Conservation (phyloP, 768 basidiomycete species). For the Galerina sulciceps region DNA sequence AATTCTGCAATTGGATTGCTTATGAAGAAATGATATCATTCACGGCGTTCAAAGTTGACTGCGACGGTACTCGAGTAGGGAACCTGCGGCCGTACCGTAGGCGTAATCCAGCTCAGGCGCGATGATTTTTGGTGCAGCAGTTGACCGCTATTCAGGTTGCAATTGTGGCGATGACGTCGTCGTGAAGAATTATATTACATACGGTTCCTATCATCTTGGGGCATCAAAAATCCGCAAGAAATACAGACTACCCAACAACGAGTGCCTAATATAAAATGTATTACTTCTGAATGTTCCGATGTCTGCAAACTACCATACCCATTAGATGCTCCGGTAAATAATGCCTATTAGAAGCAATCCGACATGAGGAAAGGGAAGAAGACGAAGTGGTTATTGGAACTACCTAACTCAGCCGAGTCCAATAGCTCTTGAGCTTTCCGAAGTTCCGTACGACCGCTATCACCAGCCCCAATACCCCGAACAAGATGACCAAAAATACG, state of each 20-base stretch:
- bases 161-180: not conserved
- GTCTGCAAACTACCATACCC: not conserved
- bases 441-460: conserved; percentile 14
- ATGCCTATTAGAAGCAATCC: not conserved
- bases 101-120: no score
- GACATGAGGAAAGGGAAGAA: not conserved
- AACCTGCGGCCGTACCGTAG: no score
- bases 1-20: no score
- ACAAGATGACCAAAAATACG: conserved; percentile 20
- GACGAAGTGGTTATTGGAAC: not conserved
- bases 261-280: no score
- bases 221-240: not conserved
- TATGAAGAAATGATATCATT: no score
- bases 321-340: not conserved
- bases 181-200: not conserved
- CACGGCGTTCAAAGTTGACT: no score
- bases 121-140: no score
- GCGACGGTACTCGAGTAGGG: no score
- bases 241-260: not conserved
- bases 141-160: no score
- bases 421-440: conserved; percentile 13
- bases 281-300: not conserved
- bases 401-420: not conserved
- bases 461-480: conserved; percentile 13
- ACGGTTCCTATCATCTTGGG: not conserved